A percentile compares a stretch with the other conserved stretches of the same genome.
Evolutionary conservation across 192 early-diverging fungal species (phyloP).

Genomic region (Mortierella hygrophila): DNA sequence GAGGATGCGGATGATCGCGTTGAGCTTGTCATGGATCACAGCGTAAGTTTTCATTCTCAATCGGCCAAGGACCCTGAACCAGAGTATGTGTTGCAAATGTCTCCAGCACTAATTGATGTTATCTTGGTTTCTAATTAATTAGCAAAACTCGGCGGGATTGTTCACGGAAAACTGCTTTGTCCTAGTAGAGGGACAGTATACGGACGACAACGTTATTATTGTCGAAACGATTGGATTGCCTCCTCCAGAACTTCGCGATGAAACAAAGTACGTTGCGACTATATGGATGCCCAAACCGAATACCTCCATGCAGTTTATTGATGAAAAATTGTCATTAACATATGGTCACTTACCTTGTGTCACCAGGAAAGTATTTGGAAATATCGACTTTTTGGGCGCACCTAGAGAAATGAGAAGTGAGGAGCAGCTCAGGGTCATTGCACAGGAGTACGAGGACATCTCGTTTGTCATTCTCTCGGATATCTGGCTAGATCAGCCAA

Average conservation of each 20-base stretch:
- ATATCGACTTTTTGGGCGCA: constrained; percentile 69
- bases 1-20: constrained; percentile 88
- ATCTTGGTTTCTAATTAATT: constrained; percentile 16
- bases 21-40: constrained; percentile 74
- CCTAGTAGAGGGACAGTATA: constrained; percentile 84
- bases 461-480: constrained; percentile 88
- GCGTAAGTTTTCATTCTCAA: constrained; percentile 54
- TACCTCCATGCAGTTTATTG: not conserved
- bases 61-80: not conserved
- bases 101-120: not conserved
- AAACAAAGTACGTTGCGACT: constrained; percentile 53
- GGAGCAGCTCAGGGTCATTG: constrained; percentile 61
- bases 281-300: too few species aligned
- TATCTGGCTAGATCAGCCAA: constrained; percentile 87
- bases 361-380: constrained; percentile 63
- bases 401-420: constrained; percentile 64
- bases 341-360: too few species aligned
- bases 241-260: constrained; percentile 71
- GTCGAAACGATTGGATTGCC: constrained; percentile 84
- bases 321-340: not conserved
- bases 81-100: not conserved
- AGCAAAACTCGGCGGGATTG: constrained; percentile 71
- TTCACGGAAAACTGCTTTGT: constrained; percentile 92
- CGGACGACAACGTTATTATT: constrained; percentile 75
- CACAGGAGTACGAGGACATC: constrained; percentile 61